Base-by-base conservation (phyloP, 2,329 filamentous ascomycete genomes). In the Ramularia endophylla region DNA sequence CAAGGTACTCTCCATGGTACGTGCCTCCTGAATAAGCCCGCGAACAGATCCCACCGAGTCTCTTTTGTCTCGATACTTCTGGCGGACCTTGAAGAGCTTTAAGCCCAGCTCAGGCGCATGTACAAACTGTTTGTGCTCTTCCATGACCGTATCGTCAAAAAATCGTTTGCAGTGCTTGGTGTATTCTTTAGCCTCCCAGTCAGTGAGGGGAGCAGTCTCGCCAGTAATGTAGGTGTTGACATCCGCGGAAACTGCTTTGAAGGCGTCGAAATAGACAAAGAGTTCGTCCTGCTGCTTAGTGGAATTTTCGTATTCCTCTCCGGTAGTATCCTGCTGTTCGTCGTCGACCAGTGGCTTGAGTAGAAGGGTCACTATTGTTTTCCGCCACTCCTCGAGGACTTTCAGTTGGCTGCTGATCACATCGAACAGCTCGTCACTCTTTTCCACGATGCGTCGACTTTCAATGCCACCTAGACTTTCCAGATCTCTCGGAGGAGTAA, bases 301-400 rank as follows among this genome's bases (percentile, higher is more conserved):
- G 0, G 90, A 94, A 22, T 85, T 78, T 52, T 87, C 85, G 48
- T 95, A 92, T 60, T 97, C 92, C 44, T 95, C 83, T 17, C 92
- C 92, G 8, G 87, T 90, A 2, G 80, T 25, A 11, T 25, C 22
- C 11, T 25, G 22, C 4, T 80, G 79, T 29, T 94, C 87, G 56
- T 92, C 81, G 53, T 97, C 92, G 13, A 97, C 79, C 2, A 97
- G 72, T 0, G 86, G 80, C 46, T 80, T 75, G 8, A 85, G 66
- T 8, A 95, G 71, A 15, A 90, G 75, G 40, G 83, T 74, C 13
- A 87, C 74, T 44, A 89, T 80, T 30, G 79, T 72, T 43, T 83
- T 74, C 30, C 88, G 79, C 86, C 85, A 94, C 35, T 81, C 73
- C 34, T 85, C 76, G 34, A 95, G 74, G 36, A 83, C 64, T 20